phyloP scores from a whole-genome alignment of 352 stramenopile genomes.

The Globisporangium parvum region DNA sequence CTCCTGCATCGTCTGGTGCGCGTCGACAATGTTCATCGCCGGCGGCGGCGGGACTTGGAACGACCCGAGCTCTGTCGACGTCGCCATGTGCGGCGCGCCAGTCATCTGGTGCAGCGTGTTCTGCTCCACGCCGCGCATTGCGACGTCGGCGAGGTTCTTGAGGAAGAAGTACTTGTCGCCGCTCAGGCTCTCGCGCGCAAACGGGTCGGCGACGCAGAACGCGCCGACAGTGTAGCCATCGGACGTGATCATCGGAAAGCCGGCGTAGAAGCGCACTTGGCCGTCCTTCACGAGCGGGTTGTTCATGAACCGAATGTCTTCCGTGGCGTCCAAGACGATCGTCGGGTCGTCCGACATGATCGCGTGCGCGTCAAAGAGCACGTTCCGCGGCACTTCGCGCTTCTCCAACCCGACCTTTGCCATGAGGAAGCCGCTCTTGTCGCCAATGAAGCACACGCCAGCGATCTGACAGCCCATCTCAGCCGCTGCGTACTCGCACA shows the following conservation, averaged over 20 bases:
- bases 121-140: conserved; percentile 71
- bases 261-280: conserved; percentile 77
- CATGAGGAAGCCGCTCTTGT: conserved; percentile 84
- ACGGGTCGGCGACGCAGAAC: conserved; percentile 73
- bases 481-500: conserved; percentile 79
- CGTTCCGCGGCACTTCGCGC: conserved; percentile 68
- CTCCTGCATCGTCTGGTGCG: conserved; percentile 79
- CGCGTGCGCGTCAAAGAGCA: conserved; percentile 73
- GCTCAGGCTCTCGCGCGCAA: conserved; percentile 62
- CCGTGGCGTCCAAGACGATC: conserved; percentile 71
- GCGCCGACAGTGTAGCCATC: conserved; percentile 62
- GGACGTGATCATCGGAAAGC: conserved; percentile 67
- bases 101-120: conserved; percentile 53
- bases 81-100: conserved; percentile 14
- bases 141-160: conserved; percentile 75
- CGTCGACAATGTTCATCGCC: conserved; percentile 59
- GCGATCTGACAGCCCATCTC: conserved; percentile 79
- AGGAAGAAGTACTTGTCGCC: conserved; percentile 82
- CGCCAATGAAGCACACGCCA: conserved; percentile 77
- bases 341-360: conserved; percentile 77
- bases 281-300: conserved; percentile 75
- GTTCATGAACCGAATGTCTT: conserved; percentile 74
- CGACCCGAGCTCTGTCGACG: conserved; percentile 17
- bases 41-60: conserved; percentile 36
- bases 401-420: conserved; percentile 73